Evolutionary conservation across 768 basidiomycete genomes (phyloP).

Genomic region (Lactarius sp.): DNA sequence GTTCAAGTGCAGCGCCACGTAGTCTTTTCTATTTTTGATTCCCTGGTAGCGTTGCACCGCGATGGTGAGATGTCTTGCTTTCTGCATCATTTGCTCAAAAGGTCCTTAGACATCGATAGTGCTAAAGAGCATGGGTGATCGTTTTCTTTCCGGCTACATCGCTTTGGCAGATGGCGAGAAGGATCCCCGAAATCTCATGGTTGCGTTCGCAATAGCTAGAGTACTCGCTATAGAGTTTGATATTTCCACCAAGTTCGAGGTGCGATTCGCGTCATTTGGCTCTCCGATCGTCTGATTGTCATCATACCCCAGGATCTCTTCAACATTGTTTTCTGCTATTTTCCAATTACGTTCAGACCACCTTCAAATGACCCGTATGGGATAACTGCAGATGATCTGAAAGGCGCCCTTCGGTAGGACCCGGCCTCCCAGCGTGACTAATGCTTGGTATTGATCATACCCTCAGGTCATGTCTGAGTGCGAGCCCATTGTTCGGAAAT

Average conservation of each 20-base stretch:
- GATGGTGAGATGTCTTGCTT: slow-evolving; percentile 34
- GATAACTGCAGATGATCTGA: slow-evolving; percentile 84
- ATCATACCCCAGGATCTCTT: slow-evolving; percentile 65
- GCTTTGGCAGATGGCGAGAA: slow-evolving; percentile 91
- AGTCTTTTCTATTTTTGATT: slow-evolving; percentile 79
- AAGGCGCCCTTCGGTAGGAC: slow-evolving; percentile 57
- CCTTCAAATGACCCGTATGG: slow-evolving; percentile 92
- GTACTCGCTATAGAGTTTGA: slow-evolving; percentile 88
- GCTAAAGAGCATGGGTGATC: slow-evolving; percentile 64
- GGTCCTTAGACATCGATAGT: slow-evolving; percentile 37
- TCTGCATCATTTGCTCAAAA: neutral
- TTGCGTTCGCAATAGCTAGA: slow-evolving; percentile 85
- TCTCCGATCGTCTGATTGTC: neutral
- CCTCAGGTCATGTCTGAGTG: slow-evolving; percentile 62
- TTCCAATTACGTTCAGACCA: slow-evolving; percentile 94
- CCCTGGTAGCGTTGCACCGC: slow-evolving; percentile 64
- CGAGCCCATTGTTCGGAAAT: slow-evolving; percentile 76
- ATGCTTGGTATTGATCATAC: neutral
- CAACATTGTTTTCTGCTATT: slow-evolving; percentile 96
- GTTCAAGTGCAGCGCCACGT: slow-evolving; percentile 77
- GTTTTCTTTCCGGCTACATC: slow-evolving; percentile 73
- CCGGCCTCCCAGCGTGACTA: neutral
- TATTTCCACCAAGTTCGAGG: slow-evolving; percentile 68
- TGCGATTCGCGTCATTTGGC: slow-evolving; percentile 33
- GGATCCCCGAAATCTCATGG: slow-evolving; percentile 88